These are phyloP conservation scores for Halenospora varia DNA, from an alignment of 495 filamentous ascomycete genomes.

Conservation along the genomic window DNA sequence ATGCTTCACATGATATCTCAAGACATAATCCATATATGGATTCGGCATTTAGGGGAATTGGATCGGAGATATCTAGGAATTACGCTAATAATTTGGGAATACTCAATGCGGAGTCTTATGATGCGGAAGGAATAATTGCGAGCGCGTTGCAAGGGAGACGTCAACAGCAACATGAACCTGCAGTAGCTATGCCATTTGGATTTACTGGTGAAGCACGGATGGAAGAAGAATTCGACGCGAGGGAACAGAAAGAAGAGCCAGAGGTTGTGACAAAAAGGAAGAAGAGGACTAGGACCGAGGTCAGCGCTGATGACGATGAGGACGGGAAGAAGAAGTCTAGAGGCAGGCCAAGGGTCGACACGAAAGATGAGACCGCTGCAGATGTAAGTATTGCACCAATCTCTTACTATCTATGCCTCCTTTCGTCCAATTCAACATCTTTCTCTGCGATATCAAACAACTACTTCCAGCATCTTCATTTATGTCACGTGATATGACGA, in stretches of 20 bases:
- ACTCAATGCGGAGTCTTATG: slow-evolving; percentile 45
- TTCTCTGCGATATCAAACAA: neutral
- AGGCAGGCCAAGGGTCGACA: slow-evolving; percentile 66
- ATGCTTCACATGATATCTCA: neutral
- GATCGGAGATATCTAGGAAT: slow-evolving; percentile 10
- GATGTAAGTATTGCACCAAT: slow-evolving; percentile 36
- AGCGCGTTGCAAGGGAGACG: neutral
- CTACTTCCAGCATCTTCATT: neutral
- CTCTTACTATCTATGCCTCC: slow-evolving; percentile 5
- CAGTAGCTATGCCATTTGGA: slow-evolving; percentile 20
- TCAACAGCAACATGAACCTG: neutral
- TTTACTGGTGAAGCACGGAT: slow-evolving; percentile 2
- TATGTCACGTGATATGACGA: slow-evolving; percentile 9
- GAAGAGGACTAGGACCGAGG: slow-evolving; percentile 17
- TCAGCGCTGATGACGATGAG: slow-evolving; percentile 23
- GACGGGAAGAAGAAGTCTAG: slow-evolving; percentile 49
- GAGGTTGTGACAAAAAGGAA: slow-evolving; percentile 8
- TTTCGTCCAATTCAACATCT: neutral
- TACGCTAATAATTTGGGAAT: slow-evolving; percentile 35
- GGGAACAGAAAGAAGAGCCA: slow-evolving; percentile 27
- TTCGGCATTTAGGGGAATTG: slow-evolving; percentile 4
- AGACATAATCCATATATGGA: slow-evolving; percentile 13
- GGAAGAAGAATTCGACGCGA: neutral
- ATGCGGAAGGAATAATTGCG: slow-evolving; percentile 20
- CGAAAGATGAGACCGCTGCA: slow-evolving; percentile 58